Base-by-base conservation (phyloP, 2,329 filamentous ascomycete species). In the Penicillium brasilianum region DNA sequence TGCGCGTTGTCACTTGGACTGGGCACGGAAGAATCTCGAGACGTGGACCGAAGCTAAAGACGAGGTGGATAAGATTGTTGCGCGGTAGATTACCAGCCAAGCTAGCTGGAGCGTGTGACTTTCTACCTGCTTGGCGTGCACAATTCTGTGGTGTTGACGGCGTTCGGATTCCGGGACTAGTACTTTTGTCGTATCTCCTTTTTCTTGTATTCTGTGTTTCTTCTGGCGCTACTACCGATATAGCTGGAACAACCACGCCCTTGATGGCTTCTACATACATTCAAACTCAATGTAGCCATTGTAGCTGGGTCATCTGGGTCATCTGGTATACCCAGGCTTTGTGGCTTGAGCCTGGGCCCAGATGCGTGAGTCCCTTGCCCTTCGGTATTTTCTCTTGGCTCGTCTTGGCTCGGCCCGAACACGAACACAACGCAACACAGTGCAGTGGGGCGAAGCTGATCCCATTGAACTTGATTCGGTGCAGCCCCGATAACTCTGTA, bases 1-100 rank as follows among this genome's bases (percentile, higher is more conserved):
- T 77, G 93, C 93, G 13, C 91, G 91, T 76, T 94, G 90, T 76
- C 93, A 97, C 74, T 88, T 97, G 62, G 92, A 97, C 75, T 97
- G 93, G 93, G 94, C 93, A 3, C 91, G 89, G 77, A 93, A 94
- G 77, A 93, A 90, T 76, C 87, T 93, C 74, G 92, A 94, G 71
- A 92, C 92, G 7, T 97, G 93, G 93, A 91, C 94, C 71, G 93
- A 97, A 74, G 93, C 93, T 1, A 90, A 89, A 69, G 87, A 87
- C 3, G 93, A 97, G 76, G 91, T 97, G 61, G 87, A 90, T 66
- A 96, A 96, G 83, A 97, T 97, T 76, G 89, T 80, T 60, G 74
- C 73, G 50, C 73, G 72, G 52, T 79, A 75, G 66, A 58, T 16
- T 25, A 39, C 8, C 30, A 8, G 25, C 14, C 6, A 16, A 10